Evolutionary conservation across 2,329 filamentous ascomycete genomes (phyloP).

Genomic region (Thelonectria olida): DNA sequence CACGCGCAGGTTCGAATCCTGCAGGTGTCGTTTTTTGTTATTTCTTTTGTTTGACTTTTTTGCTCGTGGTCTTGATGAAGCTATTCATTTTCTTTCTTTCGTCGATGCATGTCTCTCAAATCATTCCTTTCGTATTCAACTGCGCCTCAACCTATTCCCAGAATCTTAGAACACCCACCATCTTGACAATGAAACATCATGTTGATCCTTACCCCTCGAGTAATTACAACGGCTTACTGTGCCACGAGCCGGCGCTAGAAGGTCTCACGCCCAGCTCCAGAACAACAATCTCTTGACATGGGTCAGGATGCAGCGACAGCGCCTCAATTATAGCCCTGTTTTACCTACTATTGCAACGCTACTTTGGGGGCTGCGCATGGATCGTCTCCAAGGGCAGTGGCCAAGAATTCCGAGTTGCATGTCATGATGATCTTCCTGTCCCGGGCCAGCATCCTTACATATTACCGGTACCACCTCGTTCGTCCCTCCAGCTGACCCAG

Average conservation of each 20-base stretch:
- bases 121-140: no score
- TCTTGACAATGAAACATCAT: no score
- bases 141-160: no score
- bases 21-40: slow-evolving; percentile 5
- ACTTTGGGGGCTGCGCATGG: slow-evolving; percentile 1
- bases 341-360: background rate
- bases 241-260: background rate
- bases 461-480: background rate
- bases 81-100: no score
- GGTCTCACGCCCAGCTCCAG: background rate
- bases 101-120: no score
- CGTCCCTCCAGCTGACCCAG: background rate
- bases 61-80: background rate
- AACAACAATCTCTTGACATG: background rate
- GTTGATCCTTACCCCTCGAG: no score
- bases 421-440: no score
- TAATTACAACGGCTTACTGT: background rate
- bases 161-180: background rate
- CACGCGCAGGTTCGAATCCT: slow-evolving; percentile 18
- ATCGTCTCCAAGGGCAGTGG: background rate
- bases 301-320: background rate
- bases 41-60: background rate
- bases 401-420: no score
- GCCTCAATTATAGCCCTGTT: background rate
- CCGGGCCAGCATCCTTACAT: background rate